These are phyloP conservation scores for Diaporthe capsici DNA, from an alignment of 2,329 filamentous ascomycete genomes.

Conservation along the genomic window DNA sequence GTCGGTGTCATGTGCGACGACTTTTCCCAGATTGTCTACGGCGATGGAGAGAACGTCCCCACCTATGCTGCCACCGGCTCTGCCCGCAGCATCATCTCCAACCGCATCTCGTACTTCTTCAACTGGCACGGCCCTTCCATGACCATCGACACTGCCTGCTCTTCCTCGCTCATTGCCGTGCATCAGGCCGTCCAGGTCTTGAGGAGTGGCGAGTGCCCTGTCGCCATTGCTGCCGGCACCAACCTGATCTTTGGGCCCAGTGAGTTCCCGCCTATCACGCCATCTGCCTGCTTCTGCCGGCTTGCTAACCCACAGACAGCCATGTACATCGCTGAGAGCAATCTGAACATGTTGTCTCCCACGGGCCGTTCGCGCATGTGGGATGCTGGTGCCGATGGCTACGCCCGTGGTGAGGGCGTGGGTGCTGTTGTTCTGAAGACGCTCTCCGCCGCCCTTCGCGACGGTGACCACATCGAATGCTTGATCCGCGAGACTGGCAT, in stretches of 20 bases:
- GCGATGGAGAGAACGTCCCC: conserved; percentile 42
- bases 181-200: conserved; percentile 55
- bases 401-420: conserved; percentile 66
- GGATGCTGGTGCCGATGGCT: conserved; percentile 63
- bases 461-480: conserved; percentile 57
- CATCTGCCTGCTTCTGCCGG: neutral
- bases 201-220: conserved; percentile 48
- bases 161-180: conserved; percentile 55
- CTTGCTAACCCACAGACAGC: neutral
- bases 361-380: conserved; percentile 57
- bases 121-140: conserved; percentile 56
- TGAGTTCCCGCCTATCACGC: neutral
- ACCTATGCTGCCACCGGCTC: conserved; percentile 53
- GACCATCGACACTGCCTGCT: conserved; percentile 62
- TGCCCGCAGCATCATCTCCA: conserved; percentile 50
- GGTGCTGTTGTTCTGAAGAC: conserved; percentile 63
- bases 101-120: conserved; percentile 57
- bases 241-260: conserved; percentile 52
- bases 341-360: conserved; percentile 56
- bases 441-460: conserved; percentile 59
- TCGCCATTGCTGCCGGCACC: conserved; percentile 52
- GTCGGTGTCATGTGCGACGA: conserved; percentile 47
- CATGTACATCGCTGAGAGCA: conserved; percentile 53
- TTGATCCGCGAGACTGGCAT: conserved; percentile 59
- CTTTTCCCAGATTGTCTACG: conserved; percentile 42